These are phyloP conservation scores for Sanguinoderma infundibulare DNA, from an alignment of 1,284 basidiomycete species.

Conservation along the genomic window DNA sequence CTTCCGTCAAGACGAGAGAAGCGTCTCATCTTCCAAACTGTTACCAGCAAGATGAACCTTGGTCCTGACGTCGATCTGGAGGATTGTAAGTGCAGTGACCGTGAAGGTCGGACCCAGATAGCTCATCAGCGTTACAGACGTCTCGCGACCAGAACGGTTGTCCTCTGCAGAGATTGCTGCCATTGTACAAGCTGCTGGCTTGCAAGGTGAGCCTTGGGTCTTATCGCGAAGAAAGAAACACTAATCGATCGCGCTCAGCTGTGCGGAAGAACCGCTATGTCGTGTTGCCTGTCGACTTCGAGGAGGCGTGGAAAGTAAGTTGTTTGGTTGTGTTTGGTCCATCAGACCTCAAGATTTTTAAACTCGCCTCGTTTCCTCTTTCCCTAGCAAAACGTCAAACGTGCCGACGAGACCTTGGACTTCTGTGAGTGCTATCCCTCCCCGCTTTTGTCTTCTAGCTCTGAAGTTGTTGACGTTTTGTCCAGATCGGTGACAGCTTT, in stretches of 20 bases:
- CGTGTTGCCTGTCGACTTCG: conserved; percentile 96
- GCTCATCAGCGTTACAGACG: conserved; percentile 57
- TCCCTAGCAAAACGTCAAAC: conserved; percentile 88
- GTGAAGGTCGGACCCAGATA: not conserved
- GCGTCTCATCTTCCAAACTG: conserved; percentile 98
- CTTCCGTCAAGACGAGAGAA: conserved; percentile 94
- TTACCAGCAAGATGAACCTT: conserved; percentile 97
- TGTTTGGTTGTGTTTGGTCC: conserved; percentile 50
- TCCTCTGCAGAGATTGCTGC: conserved; percentile 96
- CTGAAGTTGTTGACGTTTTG: conserved; percentile 12
- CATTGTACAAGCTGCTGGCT: conserved; percentile 95
- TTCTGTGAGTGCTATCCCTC: conserved; percentile 74
- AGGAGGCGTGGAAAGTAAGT: conserved; percentile 97
- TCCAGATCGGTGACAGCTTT: conserved; percentile 52
- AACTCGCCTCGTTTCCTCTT: conserved; percentile 37
- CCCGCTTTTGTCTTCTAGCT: conserved; percentile 6
- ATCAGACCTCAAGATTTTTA: conserved; percentile 39
- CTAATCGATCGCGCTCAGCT: conserved; percentile 50
- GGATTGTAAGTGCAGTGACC: conserved; percentile 73
- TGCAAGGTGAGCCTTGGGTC: conserved; percentile 72
- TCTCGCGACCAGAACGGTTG: conserved; percentile 94
- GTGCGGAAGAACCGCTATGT: conserved; percentile 98
- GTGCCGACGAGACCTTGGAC: conserved; percentile 91
- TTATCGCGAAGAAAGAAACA: too few relatives aligned
- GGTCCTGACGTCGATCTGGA: conserved; percentile 98